These are phyloP conservation scores for Dactylorhiza incarnata DNA, from an alignment of 106 monocot genomes.

Conservation along the genomic window DNA sequence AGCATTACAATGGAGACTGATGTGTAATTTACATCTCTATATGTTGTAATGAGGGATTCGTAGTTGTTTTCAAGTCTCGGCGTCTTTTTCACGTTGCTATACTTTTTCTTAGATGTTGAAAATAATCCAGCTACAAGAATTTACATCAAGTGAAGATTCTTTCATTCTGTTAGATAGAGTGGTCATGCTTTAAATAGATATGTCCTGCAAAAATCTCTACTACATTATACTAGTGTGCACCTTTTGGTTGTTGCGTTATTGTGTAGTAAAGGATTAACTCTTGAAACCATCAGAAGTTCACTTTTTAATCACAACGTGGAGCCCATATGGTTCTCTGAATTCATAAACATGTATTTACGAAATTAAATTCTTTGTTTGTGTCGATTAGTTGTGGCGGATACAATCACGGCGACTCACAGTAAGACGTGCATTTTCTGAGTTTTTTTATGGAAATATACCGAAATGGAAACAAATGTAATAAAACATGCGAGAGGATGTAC, in stretches of 20 bases:
- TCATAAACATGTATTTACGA: background rate
- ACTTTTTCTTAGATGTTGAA: background rate
- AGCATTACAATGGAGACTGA: background rate
- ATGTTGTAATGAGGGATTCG: no score
- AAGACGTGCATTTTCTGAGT: background rate
- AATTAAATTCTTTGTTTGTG: constrained; percentile 1
- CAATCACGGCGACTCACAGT: background rate
- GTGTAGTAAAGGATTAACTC: background rate
- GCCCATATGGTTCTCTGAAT: background rate
- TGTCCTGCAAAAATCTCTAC: background rate
- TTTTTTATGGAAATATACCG: background rate
- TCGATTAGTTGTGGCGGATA: background rate
- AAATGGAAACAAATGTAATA: background rate
- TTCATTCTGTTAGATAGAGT: background rate
- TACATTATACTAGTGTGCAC: background rate
- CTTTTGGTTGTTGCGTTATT: background rate
- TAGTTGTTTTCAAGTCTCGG: background rate
- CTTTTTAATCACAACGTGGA: background rate
- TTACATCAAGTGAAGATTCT: background rate
- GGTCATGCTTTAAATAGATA: background rate
- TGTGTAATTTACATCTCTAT: no score
- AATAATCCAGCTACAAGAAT: background rate
- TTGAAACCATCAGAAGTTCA: background rate
- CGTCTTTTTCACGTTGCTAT: background rate
- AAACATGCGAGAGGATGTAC: background rate